These are phyloP conservation scores for Helicocarpus griseus DNA, from an alignment of 2,329 filamentous ascomycete species.

Conservation along the genomic window DNA sequence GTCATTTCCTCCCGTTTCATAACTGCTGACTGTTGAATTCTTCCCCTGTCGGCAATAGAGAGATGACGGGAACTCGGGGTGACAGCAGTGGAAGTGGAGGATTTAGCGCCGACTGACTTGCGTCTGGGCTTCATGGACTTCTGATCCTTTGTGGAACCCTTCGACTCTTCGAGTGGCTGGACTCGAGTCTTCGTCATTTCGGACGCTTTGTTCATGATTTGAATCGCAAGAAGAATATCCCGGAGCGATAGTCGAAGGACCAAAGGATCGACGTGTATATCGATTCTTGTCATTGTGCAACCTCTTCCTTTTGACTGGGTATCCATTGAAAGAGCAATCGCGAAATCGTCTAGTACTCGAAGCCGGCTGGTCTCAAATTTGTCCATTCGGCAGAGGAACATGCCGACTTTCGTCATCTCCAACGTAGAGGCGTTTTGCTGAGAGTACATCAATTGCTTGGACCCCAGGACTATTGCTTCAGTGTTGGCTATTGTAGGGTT, in stretches of 20 bases:
- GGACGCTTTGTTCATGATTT: constrained; percentile 83
- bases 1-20: constrained; percentile 69
- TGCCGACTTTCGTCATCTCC: constrained; percentile 87
- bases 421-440: constrained; percentile 90
- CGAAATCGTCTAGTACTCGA: constrained; percentile 94
- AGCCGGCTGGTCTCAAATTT: constrained; percentile 84
- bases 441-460: constrained; percentile 84
- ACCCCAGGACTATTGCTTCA: constrained; percentile 89
- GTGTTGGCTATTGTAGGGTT: constrained; percentile 84
- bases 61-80: neutral
- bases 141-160: constrained; percentile 38
- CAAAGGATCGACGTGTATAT: constrained; percentile 80
- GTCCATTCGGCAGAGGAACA: constrained; percentile 99
- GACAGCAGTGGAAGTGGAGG: neutral
- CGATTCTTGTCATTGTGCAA: constrained; percentile 62
- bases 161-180: constrained; percentile 40
- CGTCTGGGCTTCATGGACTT: constrained; percentile 4
- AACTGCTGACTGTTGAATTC: constrained; percentile 37
- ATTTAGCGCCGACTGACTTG: neutral
- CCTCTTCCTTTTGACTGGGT: constrained; percentile 51
- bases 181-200: constrained; percentile 58
- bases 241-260: constrained; percentile 82
- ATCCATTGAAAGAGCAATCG: constrained; percentile 80
- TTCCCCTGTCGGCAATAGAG: constrained; percentile 6
- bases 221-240: constrained; percentile 87